Conservation (phyloP, 2,329 filamentous ascomycete species). For the Rachicladosporium sp. region DNA sequence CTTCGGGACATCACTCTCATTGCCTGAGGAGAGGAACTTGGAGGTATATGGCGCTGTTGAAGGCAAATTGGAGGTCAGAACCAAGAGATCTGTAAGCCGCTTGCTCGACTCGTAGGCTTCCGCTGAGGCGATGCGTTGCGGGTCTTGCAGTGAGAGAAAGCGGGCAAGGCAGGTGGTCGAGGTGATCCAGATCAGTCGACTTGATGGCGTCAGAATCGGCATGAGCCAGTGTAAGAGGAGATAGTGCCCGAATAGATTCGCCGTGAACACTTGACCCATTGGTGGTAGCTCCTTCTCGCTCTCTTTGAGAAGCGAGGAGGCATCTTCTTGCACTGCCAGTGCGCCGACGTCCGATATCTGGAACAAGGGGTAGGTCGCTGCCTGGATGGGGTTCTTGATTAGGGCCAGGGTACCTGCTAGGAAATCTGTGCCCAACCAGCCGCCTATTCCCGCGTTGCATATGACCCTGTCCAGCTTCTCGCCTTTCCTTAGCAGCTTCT, state of each 20-base stretch:
- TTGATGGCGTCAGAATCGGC: slow-evolving; percentile 51
- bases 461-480: slow-evolving; percentile 68
- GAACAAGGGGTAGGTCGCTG: slow-evolving; percentile 65
- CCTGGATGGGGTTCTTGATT: slow-evolving; percentile 52
- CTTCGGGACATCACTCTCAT: slow-evolving; percentile 34
- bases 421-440: slow-evolving; percentile 70
- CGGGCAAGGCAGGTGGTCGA: slow-evolving; percentile 59
- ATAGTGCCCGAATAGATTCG: slow-evolving; percentile 94
- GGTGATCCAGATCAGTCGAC: slow-evolving; percentile 72
- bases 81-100: slow-evolving; percentile 70
- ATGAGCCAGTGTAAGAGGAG: slow-evolving; percentile 70
- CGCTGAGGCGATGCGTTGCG: slow-evolving; percentile 55
- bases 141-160: slow-evolving; percentile 54
- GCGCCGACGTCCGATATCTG: slow-evolving; percentile 53
- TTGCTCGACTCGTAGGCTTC: slow-evolving; percentile 78
- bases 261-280: slow-evolving; percentile 76
- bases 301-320: background rate
- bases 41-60: slow-evolving; percentile 45
- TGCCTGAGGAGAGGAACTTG: slow-evolving; percentile 39
- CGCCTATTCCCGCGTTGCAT: slow-evolving; percentile 80
- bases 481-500: slow-evolving; percentile 41
- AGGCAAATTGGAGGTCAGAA: slow-evolving; percentile 58
- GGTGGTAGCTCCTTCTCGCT: slow-evolving; percentile 36
- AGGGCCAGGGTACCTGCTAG: slow-evolving; percentile 42
- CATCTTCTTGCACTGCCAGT: slow-evolving; percentile 41